phyloP scores from a whole-genome alignment of 2,329 filamentous ascomycete genomes.

The Anisogramma anomala region DNA sequence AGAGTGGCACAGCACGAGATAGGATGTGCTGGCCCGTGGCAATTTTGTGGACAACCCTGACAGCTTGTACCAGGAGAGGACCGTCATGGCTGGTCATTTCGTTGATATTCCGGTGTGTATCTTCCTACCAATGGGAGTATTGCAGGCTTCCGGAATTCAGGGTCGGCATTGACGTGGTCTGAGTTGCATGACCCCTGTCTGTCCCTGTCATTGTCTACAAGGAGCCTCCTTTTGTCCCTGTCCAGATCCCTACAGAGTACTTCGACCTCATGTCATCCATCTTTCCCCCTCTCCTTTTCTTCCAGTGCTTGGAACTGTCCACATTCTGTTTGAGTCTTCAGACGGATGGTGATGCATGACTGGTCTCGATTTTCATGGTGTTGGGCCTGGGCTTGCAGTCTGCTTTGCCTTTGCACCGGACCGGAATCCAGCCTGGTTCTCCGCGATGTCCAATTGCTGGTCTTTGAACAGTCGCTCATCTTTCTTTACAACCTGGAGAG shows the following conservation, averaged over 20 bases:
- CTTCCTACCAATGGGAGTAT: background rate
- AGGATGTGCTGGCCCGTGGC: slow-evolving; percentile 38
- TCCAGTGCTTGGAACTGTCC: too few relatives aligned
- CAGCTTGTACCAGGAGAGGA: slow-evolving; percentile 18
- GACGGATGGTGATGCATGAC: too few relatives aligned
- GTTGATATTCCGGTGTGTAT: background rate
- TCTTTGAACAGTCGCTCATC: too few relatives aligned
- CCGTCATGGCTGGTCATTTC: slow-evolving; percentile 10
- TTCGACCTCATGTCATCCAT: background rate
- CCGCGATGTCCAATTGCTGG: too few relatives aligned
- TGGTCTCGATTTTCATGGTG: too few relatives aligned
- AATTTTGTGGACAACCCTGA: slow-evolving; percentile 29
- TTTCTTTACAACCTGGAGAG: too few relatives aligned
- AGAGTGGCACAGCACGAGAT: slow-evolving; percentile 40
- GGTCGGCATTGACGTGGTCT: slow-evolving; percentile 7
- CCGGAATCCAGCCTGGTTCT: too few relatives aligned
- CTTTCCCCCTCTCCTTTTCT: background rate
- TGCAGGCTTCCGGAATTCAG: background rate
- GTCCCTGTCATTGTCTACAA: too few relatives aligned
- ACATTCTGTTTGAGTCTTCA: too few relatives aligned
- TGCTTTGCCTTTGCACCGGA: too few relatives aligned
- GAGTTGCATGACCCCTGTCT: too few relatives aligned
- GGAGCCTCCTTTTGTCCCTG: background rate
- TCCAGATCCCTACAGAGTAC: background rate
- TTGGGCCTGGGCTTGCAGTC: too few relatives aligned